phyloP scores from a whole-genome alignment of 1,284 basidiomycete genomes.

The Sporisorium graminicola region DNA sequence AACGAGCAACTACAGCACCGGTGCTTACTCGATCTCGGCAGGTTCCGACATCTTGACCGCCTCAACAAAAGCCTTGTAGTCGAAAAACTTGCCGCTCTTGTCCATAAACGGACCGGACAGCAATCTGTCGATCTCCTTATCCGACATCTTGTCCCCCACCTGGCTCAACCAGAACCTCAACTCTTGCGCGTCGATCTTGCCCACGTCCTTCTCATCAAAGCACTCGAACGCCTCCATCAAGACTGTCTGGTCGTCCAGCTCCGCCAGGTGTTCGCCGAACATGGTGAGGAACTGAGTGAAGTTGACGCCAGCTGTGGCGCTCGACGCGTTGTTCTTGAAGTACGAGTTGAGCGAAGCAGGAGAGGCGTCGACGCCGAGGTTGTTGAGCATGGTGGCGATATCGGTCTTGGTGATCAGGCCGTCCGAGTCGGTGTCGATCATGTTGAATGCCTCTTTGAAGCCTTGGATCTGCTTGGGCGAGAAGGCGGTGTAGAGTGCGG shows the following conservation, averaged over 20 bases:
- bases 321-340: conserved; percentile 13
- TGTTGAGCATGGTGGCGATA: conserved; percentile 63
- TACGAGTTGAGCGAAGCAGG: conserved; percentile 30
- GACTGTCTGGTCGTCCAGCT: conserved; percentile 60
- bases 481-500: conserved; percentile 63
- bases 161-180: conserved; percentile 62
- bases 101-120: conserved; percentile 63
- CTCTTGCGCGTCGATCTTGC: conserved; percentile 58
- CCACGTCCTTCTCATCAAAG: conserved; percentile 67
- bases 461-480: conserved; percentile 69
- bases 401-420: conserved; percentile 67
- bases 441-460: conserved; percentile 71
- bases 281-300: conserved; percentile 68
- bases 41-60: conserved; percentile 67
- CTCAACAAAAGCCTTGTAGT: conserved; percentile 68
- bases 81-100: conserved; percentile 59
- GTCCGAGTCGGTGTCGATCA: conserved; percentile 70
- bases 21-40: conserved; percentile 53
- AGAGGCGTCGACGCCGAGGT: conserved; percentile 58
- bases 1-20: no score
- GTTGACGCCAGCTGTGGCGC: conserved; percentile 44
- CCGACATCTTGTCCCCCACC: conserved; percentile 63
- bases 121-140: conserved; percentile 61
- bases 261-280: conserved; percentile 62
- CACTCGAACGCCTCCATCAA: conserved; percentile 67